A percentile compares a stretch with the other conserved stretches of the same genome.
phyloP scores from a whole-genome alignment of 2,329 filamentous ascomycete species.

The Cladorrhinum sp. region DNA sequence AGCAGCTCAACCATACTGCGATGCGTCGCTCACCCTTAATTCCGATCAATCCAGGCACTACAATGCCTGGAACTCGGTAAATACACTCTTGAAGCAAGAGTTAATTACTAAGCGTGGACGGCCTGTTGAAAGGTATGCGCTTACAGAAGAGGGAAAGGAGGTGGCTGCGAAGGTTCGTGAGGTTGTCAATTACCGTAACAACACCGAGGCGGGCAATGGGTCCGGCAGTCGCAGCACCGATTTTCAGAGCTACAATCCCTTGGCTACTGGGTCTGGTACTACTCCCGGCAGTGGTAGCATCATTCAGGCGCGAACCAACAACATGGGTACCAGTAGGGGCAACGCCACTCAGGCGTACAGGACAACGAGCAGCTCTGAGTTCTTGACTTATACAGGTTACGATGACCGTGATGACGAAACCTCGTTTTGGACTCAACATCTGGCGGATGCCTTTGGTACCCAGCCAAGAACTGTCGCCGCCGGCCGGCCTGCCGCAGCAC shows the following conservation, averaged over 20 bases:
- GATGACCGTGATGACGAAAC: neutral
- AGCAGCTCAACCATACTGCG: conserved; percentile 67
- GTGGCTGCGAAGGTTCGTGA: conserved; percentile 63
- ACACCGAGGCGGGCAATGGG: neutral
- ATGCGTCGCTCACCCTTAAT: conserved; percentile 69
- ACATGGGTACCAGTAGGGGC: neutral
- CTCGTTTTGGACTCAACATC: no score
- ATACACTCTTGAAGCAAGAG: conserved; percentile 69
- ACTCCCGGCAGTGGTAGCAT: no score
- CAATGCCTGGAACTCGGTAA: conserved; percentile 82
- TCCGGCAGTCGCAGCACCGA: neutral
- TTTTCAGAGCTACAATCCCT: neutral
- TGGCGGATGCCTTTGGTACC: neutral
- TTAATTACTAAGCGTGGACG: conserved; percentile 69
- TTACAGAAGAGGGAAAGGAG: conserved; percentile 78
- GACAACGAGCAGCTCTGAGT: no score
- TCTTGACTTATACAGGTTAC: neutral
- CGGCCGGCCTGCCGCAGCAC: neutral
- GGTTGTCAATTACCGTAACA: conserved; percentile 27
- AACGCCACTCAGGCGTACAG: neutral
- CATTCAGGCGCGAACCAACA: neutral
- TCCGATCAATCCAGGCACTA: conserved; percentile 67
- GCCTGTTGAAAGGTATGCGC: conserved; percentile 63
- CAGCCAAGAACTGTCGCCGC: neutral
- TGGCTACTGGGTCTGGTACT: no score